Base-by-base conservation (phyloP, 768 basidiomycete species). In the Sarcodon aspratus region DNA sequence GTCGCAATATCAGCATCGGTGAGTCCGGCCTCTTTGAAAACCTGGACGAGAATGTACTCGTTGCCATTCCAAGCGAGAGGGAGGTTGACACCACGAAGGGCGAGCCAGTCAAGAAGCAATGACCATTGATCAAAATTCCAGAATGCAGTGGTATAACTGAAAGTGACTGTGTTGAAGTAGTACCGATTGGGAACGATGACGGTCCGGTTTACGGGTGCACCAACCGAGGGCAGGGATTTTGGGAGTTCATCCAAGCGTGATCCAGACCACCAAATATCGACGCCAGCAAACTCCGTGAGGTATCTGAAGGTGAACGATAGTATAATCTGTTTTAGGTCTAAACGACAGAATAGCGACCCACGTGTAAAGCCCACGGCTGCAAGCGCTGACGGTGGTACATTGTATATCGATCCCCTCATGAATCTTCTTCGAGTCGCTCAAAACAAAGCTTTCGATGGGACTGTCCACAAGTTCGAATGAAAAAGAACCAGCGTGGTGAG, bases 241-340 rank as follows among this genome's bases (percentile, higher is more conserved):
- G 67, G 60, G 6, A 70, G 59, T 32, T 59, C 44, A 17, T 61
- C 49, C 21, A 70, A 62, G 31, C 68, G 63, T 3, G 69, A 70
- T 6, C 69, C 66, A 1, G 69, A 69, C 69, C 68, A 70, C 65
- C 66, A 70, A 42, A 70, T 70, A 44, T 70, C 69, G 6, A 69
- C 65, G 1, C 63, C 61, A 5, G 61, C 66, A 44, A 61, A 58
- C 27, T 65, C 61, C 1, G 66, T 69, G 34, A 66, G 57, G 50
- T 70, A 70, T 2, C 66, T 68, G 33, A 12, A 34, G 9, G 21
- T 21, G 11, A 33, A 9, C 15, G 11, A 45, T 45, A 13, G 18
- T 3, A 46, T n/a, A 36, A 42, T 33, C 31, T 10, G 33, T 44
- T 12, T 17, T 13, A 31, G 3, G 27, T 13, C 15, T 11, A 18